phyloP scores from a whole-genome alignment of 2,329 filamentous ascomycete species.

The Fusarium tricinctum region DNA sequence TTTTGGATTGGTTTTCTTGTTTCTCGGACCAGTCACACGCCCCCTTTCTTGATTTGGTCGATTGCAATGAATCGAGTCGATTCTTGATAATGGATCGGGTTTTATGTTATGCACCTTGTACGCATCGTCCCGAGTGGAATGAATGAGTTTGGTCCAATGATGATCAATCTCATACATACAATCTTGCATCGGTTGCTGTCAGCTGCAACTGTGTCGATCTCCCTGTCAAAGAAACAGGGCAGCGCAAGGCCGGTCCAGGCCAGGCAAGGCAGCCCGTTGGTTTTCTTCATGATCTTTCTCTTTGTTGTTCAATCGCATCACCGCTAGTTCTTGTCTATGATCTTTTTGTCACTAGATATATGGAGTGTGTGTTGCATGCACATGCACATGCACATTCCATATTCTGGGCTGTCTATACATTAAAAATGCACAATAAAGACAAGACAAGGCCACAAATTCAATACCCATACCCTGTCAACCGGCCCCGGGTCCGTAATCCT shows the following conservation, averaged over 20 bases:
- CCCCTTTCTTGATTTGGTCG: conserved; percentile 8
- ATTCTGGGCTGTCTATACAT: conserved; percentile 2
- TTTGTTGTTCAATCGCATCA: conserved; percentile 2
- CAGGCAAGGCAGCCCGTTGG: background rate
- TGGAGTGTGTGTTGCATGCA: background rate
- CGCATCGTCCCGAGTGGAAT: conserved; percentile 31
- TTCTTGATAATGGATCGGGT: conserved; percentile 25
- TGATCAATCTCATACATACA: conserved; percentile 17
- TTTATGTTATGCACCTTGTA: background rate
- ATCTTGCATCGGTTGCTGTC: conserved; percentile 30
- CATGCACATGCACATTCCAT: conserved; percentile 10
- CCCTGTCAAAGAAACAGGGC: conserved; percentile 25
- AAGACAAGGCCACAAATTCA: conserved; percentile 8
- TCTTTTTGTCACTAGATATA: background rate
- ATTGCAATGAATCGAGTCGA: conserved; percentile 6
- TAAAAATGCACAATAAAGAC: conserved; percentile 21
- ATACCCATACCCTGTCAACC: conserved; percentile 29
- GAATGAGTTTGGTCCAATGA: conserved; percentile 3
- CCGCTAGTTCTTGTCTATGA: conserved; percentile 16
- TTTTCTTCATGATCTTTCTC: conserved; percentile 17
- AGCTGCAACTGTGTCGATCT: conserved; percentile 30
- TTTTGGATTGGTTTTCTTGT: conserved; percentile 5
- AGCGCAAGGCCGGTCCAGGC: background rate
- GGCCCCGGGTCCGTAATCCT: conserved; percentile 31
- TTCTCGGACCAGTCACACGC: conserved; percentile 22